phyloP scores from a whole-genome alignment of 371 early-diverging fungal species.

The Lichtheimia hyalospora region DNA sequence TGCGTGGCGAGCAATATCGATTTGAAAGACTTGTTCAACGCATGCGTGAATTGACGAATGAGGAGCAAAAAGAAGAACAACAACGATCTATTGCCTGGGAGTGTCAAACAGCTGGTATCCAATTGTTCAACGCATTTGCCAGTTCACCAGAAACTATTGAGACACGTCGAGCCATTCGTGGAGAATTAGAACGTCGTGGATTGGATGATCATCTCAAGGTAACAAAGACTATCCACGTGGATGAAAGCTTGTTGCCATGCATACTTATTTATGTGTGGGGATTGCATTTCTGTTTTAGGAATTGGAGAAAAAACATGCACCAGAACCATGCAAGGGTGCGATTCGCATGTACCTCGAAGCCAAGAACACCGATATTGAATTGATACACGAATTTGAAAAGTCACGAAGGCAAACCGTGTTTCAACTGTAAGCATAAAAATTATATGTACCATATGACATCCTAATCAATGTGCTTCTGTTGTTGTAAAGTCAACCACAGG shows the following conservation, averaged over 20 bases:
- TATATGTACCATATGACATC: neutral
- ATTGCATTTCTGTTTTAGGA: neutral
- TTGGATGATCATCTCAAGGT: conserved; percentile 51
- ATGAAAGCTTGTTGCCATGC: too few relatives aligned
- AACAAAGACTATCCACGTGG: neutral
- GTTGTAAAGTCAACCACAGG: conserved; percentile 33
- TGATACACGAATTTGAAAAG: conserved; percentile 45
- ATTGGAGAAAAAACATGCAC: conserved; percentile 6
- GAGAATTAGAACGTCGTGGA: conserved; percentile 61
- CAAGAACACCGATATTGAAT: conserved; percentile 50
- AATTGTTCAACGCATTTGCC: conserved; percentile 55
- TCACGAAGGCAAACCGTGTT: conserved; percentile 36
- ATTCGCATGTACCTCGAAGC: conserved; percentile 42
- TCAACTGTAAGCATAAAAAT: conserved; percentile 28
- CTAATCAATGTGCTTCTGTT: neutral
- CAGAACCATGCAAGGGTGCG: conserved; percentile 33
- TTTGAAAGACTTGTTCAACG: conserved; percentile 60
- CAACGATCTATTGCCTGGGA: conserved; percentile 33
- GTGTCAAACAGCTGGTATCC: conserved; percentile 51
- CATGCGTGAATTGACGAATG: conserved; percentile 21
- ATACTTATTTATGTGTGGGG: too few relatives aligned
- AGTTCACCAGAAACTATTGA: conserved; percentile 55
- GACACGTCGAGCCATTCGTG: conserved; percentile 47
- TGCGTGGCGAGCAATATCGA: conserved; percentile 62
- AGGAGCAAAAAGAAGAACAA: conserved; percentile 8